Base-by-base conservation (phyloP, 805 yeast genomes). In the Pichia nakasei region DNA sequence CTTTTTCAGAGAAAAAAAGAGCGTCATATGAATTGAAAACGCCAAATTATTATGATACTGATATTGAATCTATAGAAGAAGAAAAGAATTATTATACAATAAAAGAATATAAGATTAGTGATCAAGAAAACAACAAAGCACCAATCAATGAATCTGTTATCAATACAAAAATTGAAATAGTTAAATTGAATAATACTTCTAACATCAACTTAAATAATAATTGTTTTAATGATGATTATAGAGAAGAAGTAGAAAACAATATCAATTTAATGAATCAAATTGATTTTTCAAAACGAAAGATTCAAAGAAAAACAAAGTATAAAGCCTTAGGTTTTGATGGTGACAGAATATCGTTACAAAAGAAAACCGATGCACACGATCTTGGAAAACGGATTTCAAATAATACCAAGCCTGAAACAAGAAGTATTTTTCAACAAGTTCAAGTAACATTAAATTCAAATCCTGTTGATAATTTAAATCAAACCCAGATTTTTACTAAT, bases 341-440 rank as follows among this genome's bases (percentile, higher is more conserved):
- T 9, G 37, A 37, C 20, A 5, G 32, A 18, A 37, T 35, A n/a
- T 22, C 37, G 1, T 12, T 34, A 12, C 38, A 29, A 8, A 38
- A 35, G 2, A 6, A 35, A 26, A 35, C 31, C 12, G 29, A 38
- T 17, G 18, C 4, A 9, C 9, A 9, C 20, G 39, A 39, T 7
- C 4, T 43, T 3, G 35, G 29, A 38, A 39, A 36, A 1, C 35
- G 42, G 42, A 35, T 43, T 15, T 6, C 24, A 17, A 43, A 43
- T 22, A 29, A 27, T 3, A 17, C 35, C 6, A 21, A 33, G 9
- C 37, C 38, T 9, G 42, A 35, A 26, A 38, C 39, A 4, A 35
- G 20, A 19, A 38, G 31, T 27, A 43, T 22, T 5, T 41, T 35
- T 20, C 31, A 35, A 2, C 12, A 24, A 11, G 12, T 11, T 24